Conservation (phyloP, 1,284 basidiomycete genomes). For the Neolentinus lepideus region DNA sequence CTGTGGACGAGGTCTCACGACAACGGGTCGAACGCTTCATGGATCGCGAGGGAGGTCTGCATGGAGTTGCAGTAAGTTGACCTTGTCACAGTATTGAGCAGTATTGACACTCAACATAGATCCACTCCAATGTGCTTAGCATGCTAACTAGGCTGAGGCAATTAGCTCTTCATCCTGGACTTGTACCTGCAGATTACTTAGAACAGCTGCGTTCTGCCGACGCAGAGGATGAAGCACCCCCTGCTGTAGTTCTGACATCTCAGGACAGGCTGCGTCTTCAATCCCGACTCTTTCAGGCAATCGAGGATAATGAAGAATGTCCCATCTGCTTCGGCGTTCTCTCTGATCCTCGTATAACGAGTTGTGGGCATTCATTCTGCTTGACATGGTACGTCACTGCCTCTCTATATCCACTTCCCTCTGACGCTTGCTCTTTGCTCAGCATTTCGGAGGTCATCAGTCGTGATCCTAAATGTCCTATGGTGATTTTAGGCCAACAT, state of each 20-base stretch:
- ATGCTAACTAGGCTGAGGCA: slow-evolving; percentile 87
- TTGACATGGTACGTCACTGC: slow-evolving; percentile 47
- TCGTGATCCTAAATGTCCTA: slow-evolving; percentile 71
- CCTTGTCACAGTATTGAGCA: not conserved
- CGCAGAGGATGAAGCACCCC: slow-evolving; percentile 17
- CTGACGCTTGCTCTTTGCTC: slow-evolving; percentile 3
- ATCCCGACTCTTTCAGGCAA: slow-evolving; percentile 51
- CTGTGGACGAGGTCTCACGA: slow-evolving; percentile 59
- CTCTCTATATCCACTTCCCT: not conserved
- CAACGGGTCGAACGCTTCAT: slow-evolving; percentile 57
- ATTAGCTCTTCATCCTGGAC: slow-evolving; percentile 72
- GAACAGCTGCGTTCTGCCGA: slow-evolving; percentile 49
- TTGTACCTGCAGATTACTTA: slow-evolving; percentile 72
- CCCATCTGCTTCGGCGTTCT: slow-evolving; percentile 68
- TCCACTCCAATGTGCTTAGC: slow-evolving; percentile 67
- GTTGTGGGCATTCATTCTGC: slow-evolving; percentile 76
- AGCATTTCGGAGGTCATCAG: slow-evolving; percentile 65
- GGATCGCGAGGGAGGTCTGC: slow-evolving; percentile 28
- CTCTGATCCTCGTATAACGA: slow-evolving; percentile 70
- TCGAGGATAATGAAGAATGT: slow-evolving; percentile 84
- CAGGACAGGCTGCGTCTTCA: slow-evolving; percentile 55
- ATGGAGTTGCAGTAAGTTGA: slow-evolving; percentile 28
- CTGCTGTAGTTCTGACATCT: slow-evolving; percentile 32
- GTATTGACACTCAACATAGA: slow-evolving; percentile 27
- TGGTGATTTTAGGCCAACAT: slow-evolving; percentile 36